Evolutionary conservation across 305 asterid species (phyloP).

Genomic region (Lippia alba): DNA sequence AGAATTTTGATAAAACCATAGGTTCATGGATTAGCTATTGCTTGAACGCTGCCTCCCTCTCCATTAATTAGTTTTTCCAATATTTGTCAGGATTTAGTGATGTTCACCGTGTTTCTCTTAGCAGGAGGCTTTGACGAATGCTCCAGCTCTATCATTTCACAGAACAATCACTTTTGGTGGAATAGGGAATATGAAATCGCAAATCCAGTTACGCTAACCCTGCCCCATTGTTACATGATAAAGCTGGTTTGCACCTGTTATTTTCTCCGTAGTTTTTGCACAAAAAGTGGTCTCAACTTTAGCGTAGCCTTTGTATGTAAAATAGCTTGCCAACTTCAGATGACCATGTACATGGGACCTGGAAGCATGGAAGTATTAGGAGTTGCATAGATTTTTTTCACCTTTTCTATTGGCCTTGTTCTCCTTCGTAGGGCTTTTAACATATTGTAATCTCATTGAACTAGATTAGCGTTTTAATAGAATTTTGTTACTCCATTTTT

Average conservation of each 20-base stretch:
- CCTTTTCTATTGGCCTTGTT: conserved; percentile 2
- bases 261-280: not conserved
- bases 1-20: too few relatives aligned
- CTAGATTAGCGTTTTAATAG: conserved; percentile 43
- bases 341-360: conserved; percentile 39
- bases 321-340: conserved; percentile 45
- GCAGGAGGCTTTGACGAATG: conserved; percentile 66
- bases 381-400: conserved; percentile 33
- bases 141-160: conserved; percentile 37
- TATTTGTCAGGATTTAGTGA: conserved; percentile 29
- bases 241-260: conserved; percentile 20
- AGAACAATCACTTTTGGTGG: conserved; percentile 24
- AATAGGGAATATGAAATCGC: conserved; percentile 20
- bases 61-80: not conserved
- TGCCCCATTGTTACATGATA: conserved; percentile 23
- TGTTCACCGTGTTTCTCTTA: conserved; percentile 25
- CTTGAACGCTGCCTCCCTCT: too few relatives aligned
- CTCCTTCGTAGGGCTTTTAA: conserved; percentile 36
- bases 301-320: conserved; percentile 46
- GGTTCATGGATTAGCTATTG: not conserved
- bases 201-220: conserved; percentile 17
- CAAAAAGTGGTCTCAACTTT: conserved; percentile 28
- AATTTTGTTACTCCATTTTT: conserved; percentile 34
- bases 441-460: conserved; percentile 51
- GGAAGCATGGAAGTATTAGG: conserved; percentile 37